phyloP scores from a whole-genome alignment of 2,329 filamentous ascomycete genomes.

The Calonectria multiphialidica region DNA sequence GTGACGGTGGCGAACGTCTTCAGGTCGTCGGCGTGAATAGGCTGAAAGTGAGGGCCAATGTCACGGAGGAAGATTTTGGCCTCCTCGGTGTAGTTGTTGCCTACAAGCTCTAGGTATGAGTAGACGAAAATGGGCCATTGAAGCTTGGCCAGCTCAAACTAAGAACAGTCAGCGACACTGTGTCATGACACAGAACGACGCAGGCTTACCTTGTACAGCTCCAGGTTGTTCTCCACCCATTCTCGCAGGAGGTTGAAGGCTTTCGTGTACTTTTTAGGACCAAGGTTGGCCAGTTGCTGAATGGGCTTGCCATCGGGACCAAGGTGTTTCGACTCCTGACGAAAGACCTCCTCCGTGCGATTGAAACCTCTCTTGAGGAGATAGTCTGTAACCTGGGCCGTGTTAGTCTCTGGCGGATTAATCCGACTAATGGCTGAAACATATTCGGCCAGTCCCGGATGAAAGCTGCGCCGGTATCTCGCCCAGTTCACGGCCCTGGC shows the following conservation, averaged over 20 bases:
- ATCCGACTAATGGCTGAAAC: neutral
- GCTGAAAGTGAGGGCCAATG: slow-evolving; percentile 78
- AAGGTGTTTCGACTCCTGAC: slow-evolving; percentile 88
- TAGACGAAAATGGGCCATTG: slow-evolving; percentile 97
- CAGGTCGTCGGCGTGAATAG: slow-evolving; percentile 84
- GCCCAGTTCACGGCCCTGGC: neutral
- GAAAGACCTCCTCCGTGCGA: slow-evolving; percentile 90
- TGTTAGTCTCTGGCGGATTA: slow-evolving; percentile 24
- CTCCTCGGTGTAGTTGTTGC: slow-evolving; percentile 78
- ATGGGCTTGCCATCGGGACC: slow-evolving; percentile 85
- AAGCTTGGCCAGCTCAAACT: slow-evolving; percentile 89
- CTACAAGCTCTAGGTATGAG: slow-evolving; percentile 85
- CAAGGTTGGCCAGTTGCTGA: slow-evolving; percentile 74
- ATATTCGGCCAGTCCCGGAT: neutral
- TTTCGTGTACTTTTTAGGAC: slow-evolving; percentile 81
- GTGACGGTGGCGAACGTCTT: slow-evolving; percentile 80
- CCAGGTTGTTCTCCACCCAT: slow-evolving; percentile 93
- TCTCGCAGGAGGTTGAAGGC: slow-evolving; percentile 80
- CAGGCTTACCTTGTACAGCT: slow-evolving; percentile 84
- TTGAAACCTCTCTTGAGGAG: slow-evolving; percentile 95
- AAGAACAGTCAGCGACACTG: slow-evolving; percentile 32
- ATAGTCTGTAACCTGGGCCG: slow-evolving; percentile 84
- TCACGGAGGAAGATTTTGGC: slow-evolving; percentile 79
- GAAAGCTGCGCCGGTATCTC: neutral
- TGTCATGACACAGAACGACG: slow-evolving; percentile 4